Evolutionary conservation across 1,139 yeast genomes (phyloP).

Genomic region (Blastobotrys serpentis): DNA sequence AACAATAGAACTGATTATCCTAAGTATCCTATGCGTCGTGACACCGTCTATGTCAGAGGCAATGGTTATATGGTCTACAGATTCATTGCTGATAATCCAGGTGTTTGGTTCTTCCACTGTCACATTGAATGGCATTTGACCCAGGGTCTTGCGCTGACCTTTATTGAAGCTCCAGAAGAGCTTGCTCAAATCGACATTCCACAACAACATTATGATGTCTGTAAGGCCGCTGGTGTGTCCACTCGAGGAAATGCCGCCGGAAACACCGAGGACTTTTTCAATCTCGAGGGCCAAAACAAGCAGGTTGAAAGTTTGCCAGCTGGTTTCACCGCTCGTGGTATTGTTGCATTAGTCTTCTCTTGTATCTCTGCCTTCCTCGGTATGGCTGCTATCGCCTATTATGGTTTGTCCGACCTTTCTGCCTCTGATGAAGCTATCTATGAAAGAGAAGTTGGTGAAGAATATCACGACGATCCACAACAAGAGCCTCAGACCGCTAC

Average conservation of each 20-base stretch:
- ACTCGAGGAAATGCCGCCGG: constrained; percentile 84
- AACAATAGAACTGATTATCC: constrained; percentile 57
- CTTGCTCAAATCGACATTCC: constrained; percentile 53
- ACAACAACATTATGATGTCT: constrained; percentile 57
- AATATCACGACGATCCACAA: constrained; percentile 21
- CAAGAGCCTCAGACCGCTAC: too few species aligned
- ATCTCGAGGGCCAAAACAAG: constrained; percentile 68
- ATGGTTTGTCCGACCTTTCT: constrained; percentile 69
- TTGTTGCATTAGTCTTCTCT: constrained; percentile 81
- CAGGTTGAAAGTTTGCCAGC: constrained; percentile 67
- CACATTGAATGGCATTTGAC: constrained; percentile 93
- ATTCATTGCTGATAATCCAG: constrained; percentile 80
- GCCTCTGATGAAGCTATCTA: constrained; percentile 27
- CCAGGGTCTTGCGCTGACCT: constrained; percentile 76
- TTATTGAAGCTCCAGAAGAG: constrained; percentile 71
- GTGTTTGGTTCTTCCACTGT: constrained; percentile 93
- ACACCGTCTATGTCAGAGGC: constrained; percentile 62
- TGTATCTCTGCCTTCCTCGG: constrained; percentile 78
- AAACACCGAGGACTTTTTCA: constrained; percentile 56
- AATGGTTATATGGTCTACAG: constrained; percentile 65
- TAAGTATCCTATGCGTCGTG: constrained; percentile 63
- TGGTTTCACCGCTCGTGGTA: constrained; percentile 90
- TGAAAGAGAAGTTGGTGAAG: constrained; percentile 25
- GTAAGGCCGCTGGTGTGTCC: constrained; percentile 53
- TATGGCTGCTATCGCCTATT: constrained; percentile 67